Conservation (phyloP, 805 yeast species). For the Wickerhamia fluorescens region DNA sequence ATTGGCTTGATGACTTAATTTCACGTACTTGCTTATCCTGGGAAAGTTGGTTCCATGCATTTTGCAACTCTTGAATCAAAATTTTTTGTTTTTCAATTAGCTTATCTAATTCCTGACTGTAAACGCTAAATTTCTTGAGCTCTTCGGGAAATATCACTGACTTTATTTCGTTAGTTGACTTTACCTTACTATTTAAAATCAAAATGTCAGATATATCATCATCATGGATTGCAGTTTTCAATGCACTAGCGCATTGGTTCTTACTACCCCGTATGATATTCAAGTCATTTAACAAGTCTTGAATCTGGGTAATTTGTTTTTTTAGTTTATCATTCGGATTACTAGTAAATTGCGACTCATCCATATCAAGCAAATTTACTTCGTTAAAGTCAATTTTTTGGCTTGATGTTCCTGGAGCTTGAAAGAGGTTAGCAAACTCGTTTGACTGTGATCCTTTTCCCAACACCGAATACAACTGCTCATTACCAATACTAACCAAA, state of each 20-base stretch:
- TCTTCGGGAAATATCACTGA: conserved; percentile 58
- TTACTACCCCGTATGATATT: conserved; percentile 61
- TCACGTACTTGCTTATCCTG: conserved; percentile 28
- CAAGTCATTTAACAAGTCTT: conserved; percentile 53
- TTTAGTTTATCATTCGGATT: conserved; percentile 19
- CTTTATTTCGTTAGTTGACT: conserved; percentile 50
- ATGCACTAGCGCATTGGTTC: conserved; percentile 47
- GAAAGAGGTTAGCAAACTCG: conserved; percentile 30
- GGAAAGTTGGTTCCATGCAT: conserved; percentile 23
- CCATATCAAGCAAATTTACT: conserved; percentile 62
- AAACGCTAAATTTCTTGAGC: conserved; percentile 70
- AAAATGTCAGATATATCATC: conserved; percentile 82
- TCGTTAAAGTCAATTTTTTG: conserved; percentile 12
- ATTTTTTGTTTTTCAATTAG: conserved; percentile 60
- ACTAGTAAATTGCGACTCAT: conserved; percentile 34
- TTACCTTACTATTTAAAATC: conserved; percentile 53
- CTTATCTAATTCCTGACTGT: conserved; percentile 57
- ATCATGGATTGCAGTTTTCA: conserved; percentile 62
- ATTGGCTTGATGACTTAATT: conserved; percentile 36
- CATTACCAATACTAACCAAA: conserved; percentile 32
- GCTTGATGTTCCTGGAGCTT: too few relatives aligned
- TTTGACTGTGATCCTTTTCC: conserved; percentile 37
- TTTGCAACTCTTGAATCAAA: conserved; percentile 28
- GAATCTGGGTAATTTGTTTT: conserved; percentile 42
- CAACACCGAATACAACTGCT: conserved; percentile 17